Conservation (phyloP, 768 basidiomycete genomes). For the Amanita inopinata region DNA sequence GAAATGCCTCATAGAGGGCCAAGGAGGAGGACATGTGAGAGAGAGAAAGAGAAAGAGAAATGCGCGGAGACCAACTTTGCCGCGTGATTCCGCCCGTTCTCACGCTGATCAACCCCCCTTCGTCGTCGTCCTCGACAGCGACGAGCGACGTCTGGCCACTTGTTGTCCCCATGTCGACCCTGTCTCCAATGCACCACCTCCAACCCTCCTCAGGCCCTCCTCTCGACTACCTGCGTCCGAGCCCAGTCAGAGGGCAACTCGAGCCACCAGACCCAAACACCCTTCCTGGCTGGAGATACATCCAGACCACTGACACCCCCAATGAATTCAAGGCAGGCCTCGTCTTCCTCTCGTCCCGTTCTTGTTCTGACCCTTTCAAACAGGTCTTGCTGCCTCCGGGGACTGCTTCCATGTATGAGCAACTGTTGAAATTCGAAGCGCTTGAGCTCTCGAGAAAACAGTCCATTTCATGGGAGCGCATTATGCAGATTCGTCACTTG, state of each 20-base stretch:
- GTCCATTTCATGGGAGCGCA: slow-evolving; percentile 53
- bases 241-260: slow-evolving; percentile 66
- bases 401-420: slow-evolving; percentile 55
- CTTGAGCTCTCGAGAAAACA: slow-evolving; percentile 51
- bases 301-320: slow-evolving; percentile 69
- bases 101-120: slow-evolving; percentile 3
- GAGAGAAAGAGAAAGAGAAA: slow-evolving; percentile 9
- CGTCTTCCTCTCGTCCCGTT: background rate
- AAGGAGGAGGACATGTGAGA: slow-evolving; percentile 49
- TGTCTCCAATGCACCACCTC: slow-evolving; percentile 5
- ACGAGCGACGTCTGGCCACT: too few species aligned
- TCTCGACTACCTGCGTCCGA: slow-evolving; percentile 49
- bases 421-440: slow-evolving; percentile 53
- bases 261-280: slow-evolving; percentile 55
- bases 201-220: slow-evolving; percentile 12
- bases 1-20: slow-evolving; percentile 72
- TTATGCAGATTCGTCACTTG: slow-evolving; percentile 65
- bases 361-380: background rate
- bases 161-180: slow-evolving; percentile 7
- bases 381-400: slow-evolving; percentile 63
- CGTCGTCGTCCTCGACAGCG: background rate
- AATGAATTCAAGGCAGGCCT: slow-evolving; percentile 58
- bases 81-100: slow-evolving; percentile 1
- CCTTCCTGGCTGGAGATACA: slow-evolving; percentile 54
- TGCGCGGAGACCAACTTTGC: slow-evolving; percentile 5